These are phyloP conservation scores for Penicillium coffeae DNA, from an alignment of 495 filamentous ascomycete genomes.

Conservation along the genomic window DNA sequence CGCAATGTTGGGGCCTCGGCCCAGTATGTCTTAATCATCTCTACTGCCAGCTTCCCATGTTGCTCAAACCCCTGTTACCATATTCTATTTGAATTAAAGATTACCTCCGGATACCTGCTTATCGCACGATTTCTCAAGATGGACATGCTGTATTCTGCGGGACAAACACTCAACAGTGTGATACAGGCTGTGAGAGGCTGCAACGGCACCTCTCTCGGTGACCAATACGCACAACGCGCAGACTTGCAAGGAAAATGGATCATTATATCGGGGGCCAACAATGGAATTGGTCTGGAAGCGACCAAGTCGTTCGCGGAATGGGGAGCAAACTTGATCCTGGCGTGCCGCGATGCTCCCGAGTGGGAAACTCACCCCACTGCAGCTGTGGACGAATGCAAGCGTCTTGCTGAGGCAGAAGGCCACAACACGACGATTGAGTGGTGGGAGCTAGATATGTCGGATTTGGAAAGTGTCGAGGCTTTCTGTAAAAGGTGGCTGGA, in stretches of 20 bases:
- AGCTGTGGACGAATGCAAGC: constrained; percentile 18
- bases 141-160: constrained; percentile 1
- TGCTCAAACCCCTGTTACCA: too few relatives aligned
- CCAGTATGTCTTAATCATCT: too few relatives aligned
- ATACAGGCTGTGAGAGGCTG: constrained; percentile 4
- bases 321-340: constrained; percentile 31
- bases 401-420: constrained; percentile 10
- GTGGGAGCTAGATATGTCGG: constrained; percentile 50
- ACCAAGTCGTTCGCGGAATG: constrained; percentile 22
- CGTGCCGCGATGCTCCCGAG: constrained; percentile 24
- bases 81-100: too few relatives aligned
- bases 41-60: too few relatives aligned
- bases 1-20: too few relatives aligned
- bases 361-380: constrained; percentile 20
- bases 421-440: constrained; percentile 39
- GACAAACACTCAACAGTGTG: constrained; percentile 1
- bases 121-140: constrained; percentile 3
- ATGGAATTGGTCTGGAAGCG: constrained; percentile 31
- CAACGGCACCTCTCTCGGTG: constrained; percentile 13
- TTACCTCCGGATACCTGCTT: too few relatives aligned
- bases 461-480: constrained; percentile 39
- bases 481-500: constrained; percentile 36
- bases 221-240: constrained; percentile 3
- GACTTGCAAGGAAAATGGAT: constrained; percentile 28
- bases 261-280: constrained; percentile 33